These are phyloP conservation scores for Dissophora ornata DNA, from an alignment of 192 early-diverging fungal species.

Conservation along the genomic window DNA sequence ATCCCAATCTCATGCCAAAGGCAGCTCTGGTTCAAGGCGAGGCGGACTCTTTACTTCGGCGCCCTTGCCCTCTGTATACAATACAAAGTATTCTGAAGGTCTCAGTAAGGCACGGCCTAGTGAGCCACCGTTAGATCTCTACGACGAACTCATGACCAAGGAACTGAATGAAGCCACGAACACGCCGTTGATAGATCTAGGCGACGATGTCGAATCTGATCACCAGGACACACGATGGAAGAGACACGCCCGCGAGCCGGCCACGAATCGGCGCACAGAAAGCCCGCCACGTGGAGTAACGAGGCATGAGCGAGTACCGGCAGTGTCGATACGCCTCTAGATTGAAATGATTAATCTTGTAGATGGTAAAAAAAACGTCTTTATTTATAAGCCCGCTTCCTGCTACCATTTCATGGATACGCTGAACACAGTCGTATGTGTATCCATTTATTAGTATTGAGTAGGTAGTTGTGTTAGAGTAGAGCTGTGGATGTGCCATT, in stretches of 20 bases:
- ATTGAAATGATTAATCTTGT: too few species aligned
- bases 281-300: conserved; percentile 5
- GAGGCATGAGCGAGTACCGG: conserved; percentile 24
- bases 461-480: too few species aligned
- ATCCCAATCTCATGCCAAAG: background rate
- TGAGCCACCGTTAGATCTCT: conserved; percentile 27
- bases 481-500: too few species aligned
- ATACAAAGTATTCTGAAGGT: background rate
- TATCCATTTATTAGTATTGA: too few species aligned
- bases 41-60: background rate
- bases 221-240: conserved; percentile 18
- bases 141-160: conserved; percentile 45
- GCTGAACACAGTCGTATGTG: too few species aligned
- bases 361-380: too few species aligned
- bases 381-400: too few species aligned
- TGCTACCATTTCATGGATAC: too few species aligned
- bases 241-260: conserved; percentile 48
- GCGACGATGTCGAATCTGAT: conserved; percentile 3
- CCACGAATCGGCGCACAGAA: conserved; percentile 18
- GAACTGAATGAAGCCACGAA: conserved; percentile 45
- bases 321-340: conserved; percentile 20
- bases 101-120: background rate
- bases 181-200: conserved; percentile 42
- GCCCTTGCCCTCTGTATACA: background rate
- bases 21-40: conserved; percentile 1